These are phyloP conservation scores for Candida incommunis DNA, from an alignment of 805 yeast species.

Conservation along the genomic window DNA sequence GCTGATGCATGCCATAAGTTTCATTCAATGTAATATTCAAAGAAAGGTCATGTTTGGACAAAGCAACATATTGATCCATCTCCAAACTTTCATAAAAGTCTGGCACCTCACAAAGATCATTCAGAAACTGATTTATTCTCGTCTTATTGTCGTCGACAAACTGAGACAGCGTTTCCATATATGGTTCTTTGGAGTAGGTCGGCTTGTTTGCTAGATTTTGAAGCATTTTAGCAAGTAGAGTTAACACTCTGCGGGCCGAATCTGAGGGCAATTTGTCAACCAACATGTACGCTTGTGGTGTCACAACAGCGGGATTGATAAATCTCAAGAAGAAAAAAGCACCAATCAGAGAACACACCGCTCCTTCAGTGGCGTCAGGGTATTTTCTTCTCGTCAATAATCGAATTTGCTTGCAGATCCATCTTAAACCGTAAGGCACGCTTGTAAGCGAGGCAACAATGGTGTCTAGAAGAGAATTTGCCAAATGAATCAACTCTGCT, in stretches of 20 bases:
- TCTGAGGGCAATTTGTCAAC: slow-evolving; percentile 24
- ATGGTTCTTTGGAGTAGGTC: slow-evolving; percentile 38
- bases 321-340: slow-evolving; percentile 73
- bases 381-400: slow-evolving; percentile 42
- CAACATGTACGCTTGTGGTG: slow-evolving; percentile 51
- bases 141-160: slow-evolving; percentile 18
- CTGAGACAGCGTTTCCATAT: slow-evolving; percentile 15
- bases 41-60: slow-evolving; percentile 19
- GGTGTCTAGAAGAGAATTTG: slow-evolving; percentile 28
- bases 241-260: slow-evolving; percentile 45
- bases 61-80: slow-evolving; percentile 25
- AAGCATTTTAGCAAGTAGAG: slow-evolving; percentile 67
- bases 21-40: slow-evolving; percentile 23
- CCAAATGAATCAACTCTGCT: slow-evolving; percentile 11
- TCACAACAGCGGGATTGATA: slow-evolving; percentile 79
- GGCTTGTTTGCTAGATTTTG: slow-evolving; percentile 84
- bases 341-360: slow-evolving; percentile 40
- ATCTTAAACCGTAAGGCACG: slow-evolving; percentile 60
- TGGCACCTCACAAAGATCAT: slow-evolving; percentile 25
- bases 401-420: slow-evolving; percentile 54
- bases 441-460: slow-evolving; percentile 38
- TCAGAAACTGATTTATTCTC: slow-evolving; percentile 19
- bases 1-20: slow-evolving; percentile 20
- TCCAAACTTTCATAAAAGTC: slow-evolving; percentile 26
- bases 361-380: slow-evolving; percentile 35